Evolutionary conservation across 2,329 filamentous ascomycete species (phyloP), one percentile per base, ranked within the genome.

Genomic region (Cladosporium sp.): DNA sequence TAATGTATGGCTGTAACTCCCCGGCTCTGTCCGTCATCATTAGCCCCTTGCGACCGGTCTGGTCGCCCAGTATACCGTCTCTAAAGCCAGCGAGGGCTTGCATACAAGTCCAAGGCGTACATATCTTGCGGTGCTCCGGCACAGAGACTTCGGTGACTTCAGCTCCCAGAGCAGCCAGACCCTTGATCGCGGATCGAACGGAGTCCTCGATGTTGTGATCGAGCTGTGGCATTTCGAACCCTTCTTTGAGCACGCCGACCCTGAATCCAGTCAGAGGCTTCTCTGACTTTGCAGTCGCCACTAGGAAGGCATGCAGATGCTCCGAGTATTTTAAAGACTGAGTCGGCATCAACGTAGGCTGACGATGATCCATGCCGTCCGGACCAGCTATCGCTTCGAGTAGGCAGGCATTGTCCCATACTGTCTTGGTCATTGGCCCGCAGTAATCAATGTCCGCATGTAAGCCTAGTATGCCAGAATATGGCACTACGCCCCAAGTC

Each of bases 401-500:
- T 17, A 79, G 61, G 1, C 73, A 36, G 0, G 78, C 78, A 32
- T 75, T 71, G 42, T 80, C 78, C 10, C 70, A 61, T 0, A 80
- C 65, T 0, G 68, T 75, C 9, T 66, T 66, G 1, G 78, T 75
- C 68, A 81, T 77, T 0, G 78, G 77, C 12, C 73, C 73, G 10
- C 72, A 68, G 60, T 80, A 75, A 60, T 81, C 78, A 45, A 75
- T 72, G 50, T 73, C 72, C 0, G 73, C 70, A 50, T 78, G 66
- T 40, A 75, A 59, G 20, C 73, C 64, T 32, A 71, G 71, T 6
- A 78, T 76, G 0, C 78, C 78, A 0, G 78, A 80, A 60, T 81
- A 81, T 0, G 79, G 78, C 0, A 81, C 72, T 1, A 81, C 66
- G 0, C 79, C 78, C 64, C 76, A 73, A 0, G 78, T 80, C 0